phyloP scores from a whole-genome alignment of 2,329 filamentous ascomycete genomes.

The Fusarium hostae region DNA sequence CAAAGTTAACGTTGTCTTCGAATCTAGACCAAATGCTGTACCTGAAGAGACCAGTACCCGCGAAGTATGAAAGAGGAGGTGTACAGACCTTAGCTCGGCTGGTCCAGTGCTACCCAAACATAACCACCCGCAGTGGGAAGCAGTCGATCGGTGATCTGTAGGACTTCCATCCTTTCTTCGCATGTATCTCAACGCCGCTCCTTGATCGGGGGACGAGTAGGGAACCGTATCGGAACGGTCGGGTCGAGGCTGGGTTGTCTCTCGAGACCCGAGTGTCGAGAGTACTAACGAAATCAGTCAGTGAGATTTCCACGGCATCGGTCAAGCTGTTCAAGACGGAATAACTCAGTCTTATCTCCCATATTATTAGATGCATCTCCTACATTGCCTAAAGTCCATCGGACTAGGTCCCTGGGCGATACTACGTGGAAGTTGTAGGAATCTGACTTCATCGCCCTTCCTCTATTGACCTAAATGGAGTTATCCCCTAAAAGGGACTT shows the following conservation, averaged over 20 bases:
- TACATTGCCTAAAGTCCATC: not conserved
- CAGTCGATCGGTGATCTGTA: not conserved
- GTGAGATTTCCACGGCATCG: rapidly evolving
- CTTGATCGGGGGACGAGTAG: not conserved
- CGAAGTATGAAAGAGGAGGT: not conserved
- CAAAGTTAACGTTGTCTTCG: too few species aligned
- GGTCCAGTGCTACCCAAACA: too few species aligned
- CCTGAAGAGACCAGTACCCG: too few species aligned
- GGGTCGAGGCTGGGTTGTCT: not conserved
- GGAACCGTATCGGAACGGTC: not conserved
- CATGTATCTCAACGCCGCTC: too few species aligned
- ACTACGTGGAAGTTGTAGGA: not conserved
- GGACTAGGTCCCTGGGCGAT: not conserved
- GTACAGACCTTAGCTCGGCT: not conserved
- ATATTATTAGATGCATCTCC: not conserved
- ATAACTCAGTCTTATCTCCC: too few species aligned
- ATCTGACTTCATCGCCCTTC: not conserved
- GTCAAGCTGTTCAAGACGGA: not conserved
- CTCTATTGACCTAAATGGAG: not conserved
- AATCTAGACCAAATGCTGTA: not conserved
- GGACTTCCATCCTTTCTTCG: not conserved
- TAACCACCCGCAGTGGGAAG: not conserved
- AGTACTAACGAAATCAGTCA: not conserved
- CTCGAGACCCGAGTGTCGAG: too few species aligned
- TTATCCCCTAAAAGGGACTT: not conserved